Evolutionary conservation across 2,329 filamentous ascomycete species (phyloP).

Genomic region (Nemania abortiva): DNA sequence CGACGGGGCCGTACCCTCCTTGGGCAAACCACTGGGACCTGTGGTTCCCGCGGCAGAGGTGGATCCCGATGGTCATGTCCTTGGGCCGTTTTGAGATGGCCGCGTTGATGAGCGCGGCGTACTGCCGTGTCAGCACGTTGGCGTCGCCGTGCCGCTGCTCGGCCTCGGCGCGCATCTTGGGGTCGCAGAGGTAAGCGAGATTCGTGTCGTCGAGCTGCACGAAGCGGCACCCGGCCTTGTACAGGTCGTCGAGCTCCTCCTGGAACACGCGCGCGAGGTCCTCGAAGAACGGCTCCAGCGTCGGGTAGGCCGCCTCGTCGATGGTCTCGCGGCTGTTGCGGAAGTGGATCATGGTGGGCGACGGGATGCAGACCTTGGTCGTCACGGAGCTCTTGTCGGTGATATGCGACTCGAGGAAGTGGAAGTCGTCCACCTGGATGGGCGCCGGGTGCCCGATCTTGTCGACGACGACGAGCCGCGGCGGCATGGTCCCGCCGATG

Average conservation of each 20-base stretch:
- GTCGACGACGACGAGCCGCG: constrained; percentile 64
- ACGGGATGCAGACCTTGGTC: constrained; percentile 69
- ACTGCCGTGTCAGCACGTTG: constrained; percentile 61
- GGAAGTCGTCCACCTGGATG: constrained; percentile 69
- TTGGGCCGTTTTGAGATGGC: constrained; percentile 63
- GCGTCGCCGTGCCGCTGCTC: constrained; percentile 65
- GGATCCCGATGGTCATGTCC: constrained; percentile 68
- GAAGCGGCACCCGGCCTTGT: constrained; percentile 66
- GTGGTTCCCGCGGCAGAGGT: constrained; percentile 69
- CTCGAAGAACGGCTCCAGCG: constrained; percentile 66
- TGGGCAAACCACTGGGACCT: constrained; percentile 68
- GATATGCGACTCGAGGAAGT: constrained; percentile 64
- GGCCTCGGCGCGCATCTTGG: constrained; percentile 65
- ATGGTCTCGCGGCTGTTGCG: constrained; percentile 66
- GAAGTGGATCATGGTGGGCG: constrained; percentile 72
- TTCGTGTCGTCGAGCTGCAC: constrained; percentile 71
- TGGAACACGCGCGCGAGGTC: constrained; percentile 68
- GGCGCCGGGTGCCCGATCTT: constrained; percentile 65
- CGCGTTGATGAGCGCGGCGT: constrained; percentile 66
- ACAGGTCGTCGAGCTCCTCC: constrained; percentile 63
- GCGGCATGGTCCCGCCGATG: constrained; percentile 64
- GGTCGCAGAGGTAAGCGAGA: constrained; percentile 69
- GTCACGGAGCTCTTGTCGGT: constrained; percentile 51
- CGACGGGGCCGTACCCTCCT: constrained; percentile 69
- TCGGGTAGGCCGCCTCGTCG: constrained; percentile 64